These are phyloP conservation scores for Heritiera fomes DNA, from an alignment of 345 rosid genomes.

Conservation along the genomic window DNA sequence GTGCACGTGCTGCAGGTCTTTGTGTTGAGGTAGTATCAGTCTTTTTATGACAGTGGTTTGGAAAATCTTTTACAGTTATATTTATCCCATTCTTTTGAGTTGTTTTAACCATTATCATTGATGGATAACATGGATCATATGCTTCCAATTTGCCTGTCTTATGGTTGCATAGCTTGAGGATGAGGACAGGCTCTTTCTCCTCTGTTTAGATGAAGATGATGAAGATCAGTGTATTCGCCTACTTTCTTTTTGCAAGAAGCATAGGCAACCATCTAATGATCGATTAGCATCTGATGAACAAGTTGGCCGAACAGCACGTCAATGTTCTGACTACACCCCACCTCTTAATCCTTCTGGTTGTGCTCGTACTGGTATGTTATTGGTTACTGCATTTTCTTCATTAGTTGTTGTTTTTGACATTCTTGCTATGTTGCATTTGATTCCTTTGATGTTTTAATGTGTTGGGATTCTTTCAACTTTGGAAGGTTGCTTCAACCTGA, in stretches of 20 bases:
- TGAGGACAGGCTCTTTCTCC: conserved; percentile 83
- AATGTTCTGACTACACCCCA: conserved; percentile 69
- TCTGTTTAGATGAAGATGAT: conserved; percentile 76
- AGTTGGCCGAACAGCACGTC: conserved; percentile 42
- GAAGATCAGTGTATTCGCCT: conserved; percentile 80
- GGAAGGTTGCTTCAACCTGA: not conserved
- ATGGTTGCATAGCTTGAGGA: conserved; percentile 67
- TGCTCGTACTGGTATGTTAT: conserved; percentile 83
- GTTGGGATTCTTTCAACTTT: not conserved
- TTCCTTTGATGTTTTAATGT: not conserved
- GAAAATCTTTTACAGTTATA: not conserved
- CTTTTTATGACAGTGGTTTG: not conserved
- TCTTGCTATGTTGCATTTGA: conserved; percentile 10
- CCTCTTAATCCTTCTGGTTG: conserved; percentile 86
- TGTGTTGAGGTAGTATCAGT: conserved; percentile 80
- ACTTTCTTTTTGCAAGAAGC: conserved; percentile 94
- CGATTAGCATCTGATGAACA: conserved; percentile 55
- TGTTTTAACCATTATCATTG: not conserved
- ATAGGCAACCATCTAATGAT: conserved; percentile 74
- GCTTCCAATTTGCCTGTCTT: conserved; percentile 5
- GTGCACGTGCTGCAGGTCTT: conserved; percentile 96
- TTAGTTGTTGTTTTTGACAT: not conserved
- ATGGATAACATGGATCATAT: conserved; percentile 20
- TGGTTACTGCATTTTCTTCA: conserved; percentile 19
- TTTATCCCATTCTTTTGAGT: not conserved